Conservation (phyloP, 495 filamentous ascomycete genomes). For the Penicillium samsonianum region DNA sequence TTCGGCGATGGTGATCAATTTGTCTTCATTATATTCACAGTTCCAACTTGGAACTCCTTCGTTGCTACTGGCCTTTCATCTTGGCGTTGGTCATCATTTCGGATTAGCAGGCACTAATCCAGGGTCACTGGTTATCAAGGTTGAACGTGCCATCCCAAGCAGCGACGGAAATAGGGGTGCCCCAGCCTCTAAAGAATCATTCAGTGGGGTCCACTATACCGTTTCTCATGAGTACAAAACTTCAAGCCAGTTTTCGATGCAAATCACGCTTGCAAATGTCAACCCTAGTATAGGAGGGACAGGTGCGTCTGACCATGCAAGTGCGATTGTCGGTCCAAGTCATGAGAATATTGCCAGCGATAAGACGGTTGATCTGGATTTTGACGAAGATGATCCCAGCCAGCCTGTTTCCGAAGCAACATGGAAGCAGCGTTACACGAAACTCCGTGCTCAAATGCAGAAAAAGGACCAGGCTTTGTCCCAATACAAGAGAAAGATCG, state of each 20-base stretch:
- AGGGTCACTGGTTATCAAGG: conserved; percentile 26
- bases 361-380: conserved; percentile 31
- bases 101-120: conserved; percentile 31
- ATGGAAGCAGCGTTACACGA: conserved; percentile 50
- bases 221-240: conserved; percentile 37
- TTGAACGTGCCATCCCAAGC: conserved; percentile 15
- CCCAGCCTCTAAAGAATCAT: not conserved
- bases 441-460: conserved; percentile 50
- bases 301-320: conserved; percentile 15
- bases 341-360: conserved; percentile 26
- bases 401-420: conserved; percentile 32
- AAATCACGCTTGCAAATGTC: conserved; percentile 33
- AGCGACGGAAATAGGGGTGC: not conserved
- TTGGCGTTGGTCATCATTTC: conserved; percentile 43
- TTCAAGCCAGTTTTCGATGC: conserved; percentile 31
- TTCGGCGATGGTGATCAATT: conserved; percentile 32
- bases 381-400: conserved; percentile 34
- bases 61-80: conserved; percentile 36
- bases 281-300: conserved; percentile 18
- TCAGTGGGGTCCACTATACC: conserved; percentile 21
- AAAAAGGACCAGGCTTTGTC: conserved; percentile 53
- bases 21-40: conserved; percentile 33
- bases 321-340: conserved; percentile 10
- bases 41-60: conserved; percentile 26
- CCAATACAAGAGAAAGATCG: conserved; percentile 53